Conservation (phyloP, 805 yeast genomes). For the Yamadazyma scolyti region DNA sequence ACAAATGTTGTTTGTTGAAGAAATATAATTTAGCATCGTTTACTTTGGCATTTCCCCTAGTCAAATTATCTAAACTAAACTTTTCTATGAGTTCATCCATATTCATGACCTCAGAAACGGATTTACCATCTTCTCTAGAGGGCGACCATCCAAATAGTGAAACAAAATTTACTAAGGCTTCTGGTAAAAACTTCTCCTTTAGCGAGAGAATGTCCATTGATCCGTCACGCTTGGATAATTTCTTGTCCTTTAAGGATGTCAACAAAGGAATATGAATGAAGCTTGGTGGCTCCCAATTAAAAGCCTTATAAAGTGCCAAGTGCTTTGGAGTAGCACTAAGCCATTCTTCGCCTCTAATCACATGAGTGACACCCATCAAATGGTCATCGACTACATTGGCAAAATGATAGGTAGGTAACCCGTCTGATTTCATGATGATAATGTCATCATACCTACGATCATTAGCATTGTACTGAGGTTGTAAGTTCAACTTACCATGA, state of each 20-base stretch:
- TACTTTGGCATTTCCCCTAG: conserved; percentile 93
- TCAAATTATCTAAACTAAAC: conserved; percentile 69
- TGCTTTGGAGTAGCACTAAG: conserved; percentile 94
- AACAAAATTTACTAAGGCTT: conserved; percentile 81
- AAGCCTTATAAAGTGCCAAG: conserved; percentile 77
- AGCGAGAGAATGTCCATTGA: conserved; percentile 69
- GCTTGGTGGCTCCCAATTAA: conserved; percentile 79
- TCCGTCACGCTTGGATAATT: conserved; percentile 81
- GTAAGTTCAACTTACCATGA: conserved; percentile 73
- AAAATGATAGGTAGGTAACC: conserved; percentile 92
- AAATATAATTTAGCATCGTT: conserved; percentile 69
- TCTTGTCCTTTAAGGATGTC: conserved; percentile 68
- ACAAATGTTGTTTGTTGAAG: conserved; percentile 69
- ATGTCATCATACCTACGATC: conserved; percentile 88
- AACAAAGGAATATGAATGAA: conserved; percentile 89
- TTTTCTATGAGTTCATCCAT: conserved; percentile 47
- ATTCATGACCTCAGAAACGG: conserved; percentile 48
- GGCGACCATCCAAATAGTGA: conserved; percentile 97
- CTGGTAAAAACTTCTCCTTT: conserved; percentile 62
- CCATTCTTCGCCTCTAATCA: conserved; percentile 98
- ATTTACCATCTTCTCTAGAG: conserved; percentile 47
- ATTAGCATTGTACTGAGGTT: conserved; percentile 67
- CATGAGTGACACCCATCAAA: conserved; percentile 88
- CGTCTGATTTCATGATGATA: conserved; percentile 87
- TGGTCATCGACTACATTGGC: conserved; percentile 97